Evolutionary conservation across 495 filamentous ascomycete genomes (phyloP).

Genomic region (Tuber calosporum): DNA sequence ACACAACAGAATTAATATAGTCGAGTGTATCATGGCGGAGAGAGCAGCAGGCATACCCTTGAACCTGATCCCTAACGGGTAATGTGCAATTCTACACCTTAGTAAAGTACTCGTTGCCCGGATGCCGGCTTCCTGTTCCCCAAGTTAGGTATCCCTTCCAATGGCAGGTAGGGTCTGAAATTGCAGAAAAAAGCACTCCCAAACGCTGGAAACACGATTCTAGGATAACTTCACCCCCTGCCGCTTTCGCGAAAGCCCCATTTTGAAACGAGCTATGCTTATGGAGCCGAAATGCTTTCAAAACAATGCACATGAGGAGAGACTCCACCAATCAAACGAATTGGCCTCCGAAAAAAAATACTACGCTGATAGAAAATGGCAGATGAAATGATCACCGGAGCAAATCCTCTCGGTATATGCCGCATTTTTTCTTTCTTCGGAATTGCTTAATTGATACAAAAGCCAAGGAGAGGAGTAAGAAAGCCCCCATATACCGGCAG

Average conservation of each 20-base stretch:
- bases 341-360: neutral
- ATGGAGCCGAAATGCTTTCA: neutral
- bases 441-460: neutral
- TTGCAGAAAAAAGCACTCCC: neutral
- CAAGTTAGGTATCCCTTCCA: neutral
- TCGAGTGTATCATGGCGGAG: neutral
- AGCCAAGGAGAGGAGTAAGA: neutral
- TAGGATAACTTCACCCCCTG: neutral
- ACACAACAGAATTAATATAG: constrained; percentile 1
- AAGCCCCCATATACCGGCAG: neutral
- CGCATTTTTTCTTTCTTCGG: neutral
- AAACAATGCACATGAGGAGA: neutral
- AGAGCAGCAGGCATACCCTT: neutral
- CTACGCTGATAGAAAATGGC: neutral
- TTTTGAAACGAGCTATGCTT: neutral
- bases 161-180: neutral
- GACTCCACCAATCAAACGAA: neutral
- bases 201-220: neutral
- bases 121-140: neutral
- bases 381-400: neutral
- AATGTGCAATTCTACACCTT: neutral
- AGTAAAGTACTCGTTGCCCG: neutral
- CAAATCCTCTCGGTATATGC: neutral
- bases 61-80: neutral
- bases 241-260: neutral